Evolutionary conservation across 768 basidiomycete genomes (phyloP).

Genomic region (Boletus pseudopeckii): DNA sequence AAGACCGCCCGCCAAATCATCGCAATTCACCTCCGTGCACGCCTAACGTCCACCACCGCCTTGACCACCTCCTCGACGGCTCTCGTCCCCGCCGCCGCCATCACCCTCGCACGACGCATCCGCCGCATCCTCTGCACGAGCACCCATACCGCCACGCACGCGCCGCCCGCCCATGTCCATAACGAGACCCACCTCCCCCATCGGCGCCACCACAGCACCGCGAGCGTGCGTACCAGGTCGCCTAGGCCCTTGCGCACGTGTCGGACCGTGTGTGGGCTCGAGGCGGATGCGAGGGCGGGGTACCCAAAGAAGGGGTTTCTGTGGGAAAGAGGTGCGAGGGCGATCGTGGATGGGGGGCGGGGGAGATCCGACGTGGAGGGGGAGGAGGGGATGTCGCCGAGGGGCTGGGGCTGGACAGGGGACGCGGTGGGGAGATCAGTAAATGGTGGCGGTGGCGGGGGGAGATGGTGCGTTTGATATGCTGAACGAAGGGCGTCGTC

Average conservation of each 20-base stretch:
- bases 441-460: conserved; percentile 1
- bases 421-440: not conserved
- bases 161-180: conserved; percentile 23
- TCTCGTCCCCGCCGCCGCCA: not conserved
- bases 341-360: conserved; percentile 10
- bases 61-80: not conserved
- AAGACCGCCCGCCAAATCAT: too few relatives aligned
- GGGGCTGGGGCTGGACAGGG: not conserved
- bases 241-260: conserved; percentile 67
- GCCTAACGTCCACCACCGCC: not conserved
- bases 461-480: conserved; percentile 2
- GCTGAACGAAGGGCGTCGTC: conserved; percentile 43
- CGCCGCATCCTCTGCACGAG: conserved; percentile 10
- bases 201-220: conserved; percentile 60
- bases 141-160: conserved; percentile 32
- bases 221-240: conserved; percentile 62
- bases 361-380: not conserved
- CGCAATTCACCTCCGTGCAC: too few relatives aligned
- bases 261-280: conserved; percentile 41
- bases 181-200: conserved; percentile 44
- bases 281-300: conserved; percentile 40
- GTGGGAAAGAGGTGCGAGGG: conserved; percentile 52
- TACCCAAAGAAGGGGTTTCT: conserved; percentile 78
- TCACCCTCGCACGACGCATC: not conserved
- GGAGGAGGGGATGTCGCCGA: not conserved